Base-by-base conservation (phyloP, 2,329 filamentous ascomycete genomes). In the Pseudogymnoascus sp. region DNA sequence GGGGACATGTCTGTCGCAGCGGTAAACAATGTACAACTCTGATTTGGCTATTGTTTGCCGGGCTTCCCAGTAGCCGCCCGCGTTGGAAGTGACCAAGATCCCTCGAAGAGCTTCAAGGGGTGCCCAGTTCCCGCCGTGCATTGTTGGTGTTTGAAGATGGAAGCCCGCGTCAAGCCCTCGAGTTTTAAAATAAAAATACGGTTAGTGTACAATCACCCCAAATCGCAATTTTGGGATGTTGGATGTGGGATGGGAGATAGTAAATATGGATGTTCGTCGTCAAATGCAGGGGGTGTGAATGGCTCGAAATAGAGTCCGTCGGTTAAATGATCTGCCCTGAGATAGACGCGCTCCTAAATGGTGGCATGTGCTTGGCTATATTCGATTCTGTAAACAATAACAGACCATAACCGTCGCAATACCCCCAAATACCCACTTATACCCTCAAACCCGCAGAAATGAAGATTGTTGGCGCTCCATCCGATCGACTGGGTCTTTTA, bases 371-470 rank as follows among this genome's bases (percentile, higher is more conserved):
- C 26, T 50, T 50, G 44, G 44, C 44, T 50, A 50, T 50, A 50
- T 33, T 50, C n/a, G 26, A 50, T 50, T 50, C n/a, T 50, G 44
- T 50, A 50, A 50, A 50, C 44, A 50, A 50, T 50, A 50, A 50
- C 44, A 50, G 44, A 50, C 44, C 26, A 50, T 50, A 26, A 15
- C 31, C 44, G 44, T 50, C 44, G n/a, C 26, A 50, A 50, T 50
- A 50, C 44, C 44, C 44, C 44, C 44, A 8, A 33, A 50, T 50
- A 50, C 44, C 44, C n/a, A 50, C 26, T 15, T 17, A 33, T 50
- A 50, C 26, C 15, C 44, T 50, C 26, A 31, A 50, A 31, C 26
- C n/a, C 24, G 8, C n/a, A 31, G 17, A 17, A 50, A 33, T 9
- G 24, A 17, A 50, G 26, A n/a, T 50, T 50, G 44, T 33, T 50